These are phyloP conservation scores for Phascolomyces articulosus DNA, from an alignment of 371 early-diverging fungal genomes.

Conservation along the genomic window DNA sequence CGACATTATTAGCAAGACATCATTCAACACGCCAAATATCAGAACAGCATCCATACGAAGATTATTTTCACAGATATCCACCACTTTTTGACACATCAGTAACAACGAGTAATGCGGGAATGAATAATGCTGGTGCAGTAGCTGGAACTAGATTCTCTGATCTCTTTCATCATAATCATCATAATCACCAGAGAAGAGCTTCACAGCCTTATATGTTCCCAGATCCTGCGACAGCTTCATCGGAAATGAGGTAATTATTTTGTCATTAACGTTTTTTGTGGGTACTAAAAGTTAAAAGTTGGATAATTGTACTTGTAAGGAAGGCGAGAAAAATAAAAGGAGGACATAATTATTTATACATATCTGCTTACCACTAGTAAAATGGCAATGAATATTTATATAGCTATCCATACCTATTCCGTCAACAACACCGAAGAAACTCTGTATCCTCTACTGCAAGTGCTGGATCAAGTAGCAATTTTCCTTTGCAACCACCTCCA, in stretches of 20 bases:
- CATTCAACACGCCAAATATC: neutral
- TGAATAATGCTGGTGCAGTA: neutral
- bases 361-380: no score
- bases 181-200: constrained; percentile 3
- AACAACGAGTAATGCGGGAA: constrained; percentile 5
- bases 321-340: no score
- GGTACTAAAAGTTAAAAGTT: no score
- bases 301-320: no score
- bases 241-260: constrained; percentile 3
- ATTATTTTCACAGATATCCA: constrained; percentile 10
- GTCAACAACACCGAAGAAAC: neutral
- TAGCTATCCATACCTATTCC: neutral
- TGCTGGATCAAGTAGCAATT: neutral
- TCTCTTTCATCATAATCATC: constrained; percentile 9
- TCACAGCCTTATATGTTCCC: constrained; percentile 8
- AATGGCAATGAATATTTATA: neutral
- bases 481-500: neutral
- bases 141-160: constrained; percentile 2
- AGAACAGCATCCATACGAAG: neutral
- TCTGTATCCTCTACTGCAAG: neutral
- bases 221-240: neutral
- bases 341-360: no score
- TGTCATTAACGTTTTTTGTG: no score
- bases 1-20: neutral
- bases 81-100: neutral